Evolutionary conservation across 805 yeast genomes (phyloP).

Genomic region (Metschnikowia anglica): DNA sequence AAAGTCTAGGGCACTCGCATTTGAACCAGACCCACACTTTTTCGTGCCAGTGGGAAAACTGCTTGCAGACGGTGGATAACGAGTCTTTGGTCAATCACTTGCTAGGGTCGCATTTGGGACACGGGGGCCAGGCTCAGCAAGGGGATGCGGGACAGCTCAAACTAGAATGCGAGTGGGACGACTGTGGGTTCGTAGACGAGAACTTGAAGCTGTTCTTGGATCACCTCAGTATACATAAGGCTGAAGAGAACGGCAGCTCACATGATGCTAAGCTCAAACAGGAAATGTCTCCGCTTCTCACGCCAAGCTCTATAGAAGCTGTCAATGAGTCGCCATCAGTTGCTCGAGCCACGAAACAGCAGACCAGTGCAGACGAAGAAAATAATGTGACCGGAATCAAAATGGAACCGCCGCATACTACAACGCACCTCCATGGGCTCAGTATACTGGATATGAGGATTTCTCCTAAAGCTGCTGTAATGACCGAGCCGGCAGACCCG

Average conservation of each 20-base stretch:
- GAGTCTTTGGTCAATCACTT: slow-evolving; percentile 34
- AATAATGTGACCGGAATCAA: too few relatives aligned
- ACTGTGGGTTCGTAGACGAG: slow-evolving; percentile 59
- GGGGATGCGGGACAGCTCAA: slow-evolving; percentile 9
- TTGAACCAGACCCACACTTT: slow-evolving; percentile 7
- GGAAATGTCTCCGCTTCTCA: slow-evolving; percentile 10
- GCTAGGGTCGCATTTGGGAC: slow-evolving; percentile 51
- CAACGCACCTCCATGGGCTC: slow-evolving; percentile 7
- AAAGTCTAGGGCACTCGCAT: too few relatives aligned
- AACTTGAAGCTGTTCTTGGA: slow-evolving; percentile 54
- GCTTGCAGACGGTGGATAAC: slow-evolving; percentile 44
- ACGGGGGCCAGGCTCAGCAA: slow-evolving; percentile 36
- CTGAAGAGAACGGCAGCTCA: not conserved
- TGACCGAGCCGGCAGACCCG: slow-evolving; percentile 20
- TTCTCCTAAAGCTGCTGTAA: slow-evolving; percentile 24
- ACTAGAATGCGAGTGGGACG: slow-evolving; percentile 70
- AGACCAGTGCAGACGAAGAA: too few relatives aligned
- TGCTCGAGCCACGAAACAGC: not conserved
- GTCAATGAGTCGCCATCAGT: slow-evolving; percentile 3
- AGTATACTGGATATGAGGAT: slow-evolving; percentile 37
- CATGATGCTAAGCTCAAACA: not conserved
- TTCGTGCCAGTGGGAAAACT: slow-evolving; percentile 69
- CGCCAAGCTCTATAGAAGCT: slow-evolving; percentile 14
- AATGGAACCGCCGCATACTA: not conserved
- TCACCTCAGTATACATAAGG: slow-evolving; percentile 47